Base-by-base conservation (phyloP, 306 rosid genomes). In the Inga leiocalycina region DNA sequence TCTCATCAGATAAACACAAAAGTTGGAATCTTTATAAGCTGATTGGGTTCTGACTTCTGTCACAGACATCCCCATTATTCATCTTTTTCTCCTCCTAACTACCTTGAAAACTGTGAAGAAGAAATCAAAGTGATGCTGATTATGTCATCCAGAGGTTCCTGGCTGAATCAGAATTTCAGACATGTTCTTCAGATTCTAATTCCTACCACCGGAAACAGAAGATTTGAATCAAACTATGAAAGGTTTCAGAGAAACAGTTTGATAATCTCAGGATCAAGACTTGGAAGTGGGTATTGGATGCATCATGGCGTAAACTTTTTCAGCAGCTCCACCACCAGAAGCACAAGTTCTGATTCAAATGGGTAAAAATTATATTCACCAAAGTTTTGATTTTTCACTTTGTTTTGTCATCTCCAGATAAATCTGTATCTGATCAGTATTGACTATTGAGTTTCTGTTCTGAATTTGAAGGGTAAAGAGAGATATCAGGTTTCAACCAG, bases 161-260 rank as follows among this genome's bases (percentile, higher is more conserved):
- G 74, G 81, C 66, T 34, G 8, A 35, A 48, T 71, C 77, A 37
- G 78, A 86, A 52, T 46, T 77, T 81, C 43, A 73, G 64, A 74
- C 71, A 76, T 66, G 74, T 85, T 83, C 76, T 91, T 62, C 86
- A 84, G 67, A 59, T 74, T 13, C 46, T 84, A 79, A 71, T 37
- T 51, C 68, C 4, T 8, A 51, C 22, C 39, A 49, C 27, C 34
- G 85, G 72, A 16, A 67, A 13, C 22, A 35, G 39, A 14, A 72
- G 7, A 44, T 71, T 37, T 72, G 76, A 27, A 46, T 27, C 76
- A 59, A 72, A 45, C 59, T 12, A 72, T 46, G 59, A 17, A 24
- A 27, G 59, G 8, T 27, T 72, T 22, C 59, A 45, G 5, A 46
- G 59, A 46, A 45, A 24, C 10, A 46, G 57, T 46, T 9, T 46